Percentiles rank a stretch among this genome's conserved stretches.
Evolutionary conservation across 805 yeast genomes (phyloP).

Genomic region (Suhomyces faveliae): DNA sequence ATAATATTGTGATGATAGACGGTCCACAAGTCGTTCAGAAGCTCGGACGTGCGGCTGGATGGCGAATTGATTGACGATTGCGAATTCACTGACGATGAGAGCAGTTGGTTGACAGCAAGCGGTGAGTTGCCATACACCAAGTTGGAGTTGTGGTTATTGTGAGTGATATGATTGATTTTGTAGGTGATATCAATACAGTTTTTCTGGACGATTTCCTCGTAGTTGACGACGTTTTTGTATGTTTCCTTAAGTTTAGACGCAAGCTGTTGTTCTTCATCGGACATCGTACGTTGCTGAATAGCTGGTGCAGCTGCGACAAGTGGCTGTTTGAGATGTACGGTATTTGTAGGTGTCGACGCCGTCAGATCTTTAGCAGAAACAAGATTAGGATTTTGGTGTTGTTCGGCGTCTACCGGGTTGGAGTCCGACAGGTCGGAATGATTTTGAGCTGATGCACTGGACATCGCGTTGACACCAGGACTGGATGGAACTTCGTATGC

Average conservation of each 20-base stretch:
- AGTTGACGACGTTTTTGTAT: slow-evolving; percentile 63
- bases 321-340: slow-evolving; percentile 9
- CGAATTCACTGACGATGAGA: slow-evolving; percentile 15
- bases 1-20: slow-evolving; percentile 67
- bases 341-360: slow-evolving; percentile 7
- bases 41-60: slow-evolving; percentile 43
- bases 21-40: slow-evolving; percentile 64
- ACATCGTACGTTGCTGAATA: slow-evolving; percentile 30
- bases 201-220: slow-evolving; percentile 68
- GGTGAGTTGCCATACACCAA: slow-evolving; percentile 13
- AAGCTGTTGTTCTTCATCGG: slow-evolving; percentile 62
- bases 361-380: slow-evolving; percentile 7
- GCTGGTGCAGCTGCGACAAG: not conserved
- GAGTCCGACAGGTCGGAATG: slow-evolving; percentile 43
- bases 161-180: slow-evolving; percentile 42
- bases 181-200: slow-evolving; percentile 60
- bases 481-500: slow-evolving; percentile 42
- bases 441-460: slow-evolving; percentile 27
- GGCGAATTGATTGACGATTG: slow-evolving; percentile 14
- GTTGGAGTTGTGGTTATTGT: slow-evolving; percentile 35
- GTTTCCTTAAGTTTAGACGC: slow-evolving; percentile 74
- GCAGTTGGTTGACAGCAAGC: slow-evolving; percentile 13
- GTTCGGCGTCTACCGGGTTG: slow-evolving; percentile 25
- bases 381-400: slow-evolving; percentile 2
- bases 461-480: slow-evolving; percentile 31